Percentiles rank a stretch among this genome's conserved stretches.
These are phyloP conservation scores for Trifolium subterraneum DNA, from an alignment of 306 rosid species.

Conservation along the genomic window DNA sequence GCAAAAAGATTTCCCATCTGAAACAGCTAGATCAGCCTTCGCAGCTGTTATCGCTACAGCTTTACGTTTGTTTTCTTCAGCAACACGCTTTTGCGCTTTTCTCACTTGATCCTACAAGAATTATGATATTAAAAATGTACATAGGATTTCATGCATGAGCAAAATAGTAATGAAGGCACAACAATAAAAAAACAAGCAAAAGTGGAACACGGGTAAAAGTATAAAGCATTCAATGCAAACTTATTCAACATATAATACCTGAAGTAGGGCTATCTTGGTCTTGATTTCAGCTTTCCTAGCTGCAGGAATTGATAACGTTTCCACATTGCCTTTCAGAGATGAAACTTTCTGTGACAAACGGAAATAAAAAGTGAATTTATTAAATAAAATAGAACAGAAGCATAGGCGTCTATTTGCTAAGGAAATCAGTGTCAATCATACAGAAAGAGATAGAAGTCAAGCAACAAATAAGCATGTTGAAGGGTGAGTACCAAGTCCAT, in stretches of 20 bases:
- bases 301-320: conserved; percentile 80
- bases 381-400: conserved; percentile 19
- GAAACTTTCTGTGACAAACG: conserved; percentile 67
- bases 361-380: conserved; percentile 11
- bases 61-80: conserved; percentile 81
- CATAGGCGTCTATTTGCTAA: conserved; percentile 3
- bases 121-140: conserved; percentile 13
- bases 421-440: conserved; percentile 9
- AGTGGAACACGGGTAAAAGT: conserved; percentile 7
- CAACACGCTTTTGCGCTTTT: conserved; percentile 85
- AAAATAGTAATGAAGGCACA: conserved; percentile 17
- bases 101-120: conserved; percentile 69
- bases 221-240: conserved; percentile 25
- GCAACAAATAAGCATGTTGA: conserved; percentile 13
- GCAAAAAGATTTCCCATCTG: conserved; percentile 73
- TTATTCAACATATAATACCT: conserved; percentile 53
- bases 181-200: conserved; percentile 16
- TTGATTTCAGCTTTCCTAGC: conserved; percentile 85
- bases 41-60: conserved; percentile 71
- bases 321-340: conserved; percentile 77
- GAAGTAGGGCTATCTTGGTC: conserved; percentile 69
- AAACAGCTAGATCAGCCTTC: conserved; percentile 75
- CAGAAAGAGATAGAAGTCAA: background rate
- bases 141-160: conserved; percentile 2
- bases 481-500: conserved; percentile 6